These are phyloP conservation scores for Tulasnella sp. DNA, from an alignment of 768 basidiomycete genomes.

Conservation along the genomic window DNA sequence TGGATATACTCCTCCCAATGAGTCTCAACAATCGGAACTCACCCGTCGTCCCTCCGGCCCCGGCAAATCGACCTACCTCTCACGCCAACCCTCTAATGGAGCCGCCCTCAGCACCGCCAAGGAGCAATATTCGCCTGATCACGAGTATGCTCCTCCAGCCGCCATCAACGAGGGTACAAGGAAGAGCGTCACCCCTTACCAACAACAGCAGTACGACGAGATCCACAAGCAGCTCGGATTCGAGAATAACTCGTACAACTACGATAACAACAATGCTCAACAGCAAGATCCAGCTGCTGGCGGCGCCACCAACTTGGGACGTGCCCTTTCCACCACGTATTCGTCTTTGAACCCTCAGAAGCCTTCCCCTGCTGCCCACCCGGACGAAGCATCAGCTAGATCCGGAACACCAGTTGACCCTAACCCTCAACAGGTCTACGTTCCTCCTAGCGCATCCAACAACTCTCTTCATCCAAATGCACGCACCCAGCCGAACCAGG, in stretches of 20 bases:
- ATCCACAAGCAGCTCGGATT: slow-evolving; percentile 10
- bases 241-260: no score
- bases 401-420: slow-evolving; percentile 19
- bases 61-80: no score
- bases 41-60: slow-evolving; percentile 11
- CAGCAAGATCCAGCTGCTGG: neutral
- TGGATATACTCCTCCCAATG: slow-evolving; percentile 9
- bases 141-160: slow-evolving; percentile 1
- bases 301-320: neutral
- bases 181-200: slow-evolving; percentile 16
- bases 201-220: slow-evolving; percentile 17
- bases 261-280: neutral
- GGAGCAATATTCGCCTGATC: no score
- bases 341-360: slow-evolving; percentile 6
- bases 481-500: neutral
- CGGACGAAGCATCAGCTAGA: neutral
- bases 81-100: no score
- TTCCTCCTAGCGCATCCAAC: neutral
- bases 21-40: slow-evolving; percentile 12
- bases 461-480: neutral
- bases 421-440: slow-evolving; percentile 22
- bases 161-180: neutral
- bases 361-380: neutral
- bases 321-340: slow-evolving; percentile 6
- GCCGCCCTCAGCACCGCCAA: no score